These are phyloP conservation scores for Euryodendron excelsum DNA, from an alignment of 148 eudicot species.

Conservation along the genomic window DNA sequence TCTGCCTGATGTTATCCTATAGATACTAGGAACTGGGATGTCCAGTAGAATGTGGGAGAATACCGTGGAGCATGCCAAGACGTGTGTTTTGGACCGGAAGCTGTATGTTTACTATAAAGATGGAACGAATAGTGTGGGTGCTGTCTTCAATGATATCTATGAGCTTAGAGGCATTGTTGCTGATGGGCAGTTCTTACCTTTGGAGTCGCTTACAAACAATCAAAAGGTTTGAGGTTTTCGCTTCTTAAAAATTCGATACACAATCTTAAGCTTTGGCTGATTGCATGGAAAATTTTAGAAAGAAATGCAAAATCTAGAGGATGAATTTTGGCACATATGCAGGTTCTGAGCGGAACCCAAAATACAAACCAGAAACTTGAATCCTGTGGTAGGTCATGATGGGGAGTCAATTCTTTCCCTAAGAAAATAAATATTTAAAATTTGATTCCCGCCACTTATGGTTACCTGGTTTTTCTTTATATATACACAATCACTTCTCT, in stretches of 20 bases:
- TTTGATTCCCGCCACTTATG: too few relatives aligned
- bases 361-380: too few relatives aligned
- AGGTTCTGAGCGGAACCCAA: too few relatives aligned
- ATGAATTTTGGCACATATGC: too few relatives aligned
- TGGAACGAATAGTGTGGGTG: conserved; percentile 28
- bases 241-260: not conserved
- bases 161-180: conserved; percentile 39
- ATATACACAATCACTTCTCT: too few relatives aligned
- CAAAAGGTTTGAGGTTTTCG: conserved; percentile 27
- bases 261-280: not conserved
- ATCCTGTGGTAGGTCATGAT: too few relatives aligned
- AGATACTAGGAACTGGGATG: conserved; percentile 44
- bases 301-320: too few relatives aligned
- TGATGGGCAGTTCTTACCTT: conserved; percentile 31
- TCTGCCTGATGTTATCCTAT: not conserved
- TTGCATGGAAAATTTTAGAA: too few relatives aligned
- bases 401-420: too few relatives aligned
- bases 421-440: too few relatives aligned
- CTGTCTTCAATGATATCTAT: conserved; percentile 32
- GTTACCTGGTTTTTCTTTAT: too few relatives aligned
- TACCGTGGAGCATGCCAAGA: conserved; percentile 40
- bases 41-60: conserved; percentile 42
- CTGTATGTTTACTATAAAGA: conserved; percentile 33
- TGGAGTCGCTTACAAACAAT: conserved; percentile 33
- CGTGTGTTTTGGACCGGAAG: conserved; percentile 33